These are phyloP conservation scores for Mucuna pruriens DNA, from an alignment of 306 rosid genomes.

Conservation along the genomic window DNA sequence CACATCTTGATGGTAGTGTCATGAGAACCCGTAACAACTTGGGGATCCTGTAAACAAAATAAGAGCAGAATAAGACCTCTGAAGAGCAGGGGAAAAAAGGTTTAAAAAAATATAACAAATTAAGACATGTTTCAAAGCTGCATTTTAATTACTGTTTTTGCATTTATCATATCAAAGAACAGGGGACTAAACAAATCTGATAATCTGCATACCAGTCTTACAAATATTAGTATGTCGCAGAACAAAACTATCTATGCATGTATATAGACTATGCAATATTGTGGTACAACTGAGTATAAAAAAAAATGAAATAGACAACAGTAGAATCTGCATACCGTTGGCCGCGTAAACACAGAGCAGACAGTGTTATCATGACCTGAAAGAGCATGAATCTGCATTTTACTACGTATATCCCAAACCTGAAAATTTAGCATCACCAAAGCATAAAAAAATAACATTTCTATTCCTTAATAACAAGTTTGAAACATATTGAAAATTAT, in stretches of 20 bases:
- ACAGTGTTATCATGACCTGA: slow-evolving; percentile 97
- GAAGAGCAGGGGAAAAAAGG: neutral
- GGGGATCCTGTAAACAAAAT: slow-evolving; percentile 78
- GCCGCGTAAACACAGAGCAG: slow-evolving; percentile 94
- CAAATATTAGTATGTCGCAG: slow-evolving; percentile 6
- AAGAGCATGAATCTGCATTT: slow-evolving; percentile 86
- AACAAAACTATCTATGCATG: slow-evolving; percentile 1
- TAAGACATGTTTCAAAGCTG: slow-evolving; percentile 10
- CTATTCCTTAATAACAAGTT: slow-evolving; percentile 3
- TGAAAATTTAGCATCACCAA: slow-evolving; percentile 51
- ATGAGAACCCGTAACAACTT: slow-evolving; percentile 98
- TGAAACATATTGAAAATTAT: neutral
- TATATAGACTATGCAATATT: slow-evolving; percentile 15
- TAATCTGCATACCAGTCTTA: slow-evolving; percentile 24
- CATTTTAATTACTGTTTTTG: slow-evolving; percentile 19
- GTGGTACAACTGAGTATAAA: neutral
- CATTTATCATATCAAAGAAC: slow-evolving; percentile 33
- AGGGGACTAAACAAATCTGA: slow-evolving; percentile 21
- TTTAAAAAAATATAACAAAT: slow-evolving; percentile 7
- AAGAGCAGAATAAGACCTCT: slow-evolving; percentile 13
- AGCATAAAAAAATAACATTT: slow-evolving; percentile 29
- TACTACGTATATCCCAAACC: slow-evolving; percentile 99
- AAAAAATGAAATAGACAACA: slow-evolving; percentile 9
- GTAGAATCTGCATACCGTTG: slow-evolving; percentile 64
- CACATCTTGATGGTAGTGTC: slow-evolving; percentile 95